Base-by-base conservation (phyloP, 805 yeast genomes). In the Candida namnaoensis region DNA sequence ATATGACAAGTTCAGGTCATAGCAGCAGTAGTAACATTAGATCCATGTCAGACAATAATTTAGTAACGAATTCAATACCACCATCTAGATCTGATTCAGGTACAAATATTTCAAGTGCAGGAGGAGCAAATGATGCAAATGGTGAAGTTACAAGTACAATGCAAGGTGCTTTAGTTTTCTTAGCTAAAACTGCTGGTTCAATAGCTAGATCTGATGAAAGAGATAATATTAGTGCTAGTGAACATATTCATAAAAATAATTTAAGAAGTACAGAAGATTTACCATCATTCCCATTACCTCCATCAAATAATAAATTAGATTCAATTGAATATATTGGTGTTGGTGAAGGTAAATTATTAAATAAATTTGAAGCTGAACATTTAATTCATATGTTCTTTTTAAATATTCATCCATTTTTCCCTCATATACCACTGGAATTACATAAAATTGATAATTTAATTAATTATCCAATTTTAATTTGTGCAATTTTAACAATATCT, bases 351-450 rank as follows among this genome's bases (percentile, higher is more conserved):
- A 75, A 76, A 23, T 68, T 87, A 40, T 54, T 90, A 13, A 68
- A 83, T 0, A 88, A 76, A 47, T 56, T 52, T 0, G 87, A 82
- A 53, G 87, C 90, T 3, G 71, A 66, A 37, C 62, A 61, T 38
- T 60, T 81, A 30, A 72, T 84, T 25, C 67, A 71, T 34, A 57
- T 78, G 41, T 90, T 85, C 60, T 86, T 86, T 57, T 59, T 76
- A 5, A 76, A 88, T 4, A 74, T 90, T 79, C 95, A 87, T 59
- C 96, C 96, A 2, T 90, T 78, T 58, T 90, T 84, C 62, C 97
- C 97, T 1, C 85, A 81, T 55, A 72, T 91, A 34, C 96, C 96
- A 1, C 65, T 69, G 28, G 85, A 82, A 47, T 57, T 88, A 34
- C 90, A 81, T 39, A 70, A 76, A 41, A 75, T 86, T 0, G 73